Conservation (phyloP, 176 grass and related monocot genomes). For the Luzula sylvatica region DNA sequence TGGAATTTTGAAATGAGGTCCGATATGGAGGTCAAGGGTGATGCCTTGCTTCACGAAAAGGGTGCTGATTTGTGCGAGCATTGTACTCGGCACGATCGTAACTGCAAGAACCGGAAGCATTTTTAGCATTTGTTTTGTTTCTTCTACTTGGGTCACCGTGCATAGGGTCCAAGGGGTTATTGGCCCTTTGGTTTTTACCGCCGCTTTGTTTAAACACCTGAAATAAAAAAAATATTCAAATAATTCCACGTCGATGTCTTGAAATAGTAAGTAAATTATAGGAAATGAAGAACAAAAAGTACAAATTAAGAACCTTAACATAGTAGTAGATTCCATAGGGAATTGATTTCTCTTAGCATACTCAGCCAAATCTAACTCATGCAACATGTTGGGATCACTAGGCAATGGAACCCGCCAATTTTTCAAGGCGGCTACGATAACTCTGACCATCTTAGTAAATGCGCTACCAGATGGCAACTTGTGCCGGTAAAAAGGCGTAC, state of each 20-base stretch:
- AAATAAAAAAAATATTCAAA: conserved; percentile 8
- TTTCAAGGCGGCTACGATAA: conserved; percentile 38
- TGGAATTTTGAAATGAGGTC: conserved; percentile 51
- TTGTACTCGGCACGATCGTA: conserved; percentile 61
- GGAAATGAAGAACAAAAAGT: neutral
- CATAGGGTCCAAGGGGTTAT: conserved; percentile 48
- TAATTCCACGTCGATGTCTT: neutral
- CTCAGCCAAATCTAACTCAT: conserved; percentile 40
- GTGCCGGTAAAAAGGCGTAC: conserved; percentile 77
- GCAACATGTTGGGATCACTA: conserved; percentile 39
- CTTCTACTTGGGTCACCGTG: conserved; percentile 89
- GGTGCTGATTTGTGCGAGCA: conserved; percentile 69
- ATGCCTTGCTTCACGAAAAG: conserved; percentile 93
- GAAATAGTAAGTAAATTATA: neutral
- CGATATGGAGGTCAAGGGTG: conserved; percentile 59
- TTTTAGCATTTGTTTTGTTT: conserved; percentile 80
- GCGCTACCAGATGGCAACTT: conserved; percentile 57
- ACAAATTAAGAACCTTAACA: conserved; percentile 16
- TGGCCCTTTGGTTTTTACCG: conserved; percentile 30
- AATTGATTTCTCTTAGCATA: conserved; percentile 38
- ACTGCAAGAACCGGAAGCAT: conserved; percentile 66
- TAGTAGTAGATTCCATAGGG: conserved; percentile 33
- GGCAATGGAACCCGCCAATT: conserved; percentile 30
- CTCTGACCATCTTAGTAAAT: conserved; percentile 65
- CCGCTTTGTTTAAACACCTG: conserved; percentile 59